Base-by-base conservation (phyloP, 2,329 filamentous ascomycete genomes). In the Colletotrichum tropicicola region DNA sequence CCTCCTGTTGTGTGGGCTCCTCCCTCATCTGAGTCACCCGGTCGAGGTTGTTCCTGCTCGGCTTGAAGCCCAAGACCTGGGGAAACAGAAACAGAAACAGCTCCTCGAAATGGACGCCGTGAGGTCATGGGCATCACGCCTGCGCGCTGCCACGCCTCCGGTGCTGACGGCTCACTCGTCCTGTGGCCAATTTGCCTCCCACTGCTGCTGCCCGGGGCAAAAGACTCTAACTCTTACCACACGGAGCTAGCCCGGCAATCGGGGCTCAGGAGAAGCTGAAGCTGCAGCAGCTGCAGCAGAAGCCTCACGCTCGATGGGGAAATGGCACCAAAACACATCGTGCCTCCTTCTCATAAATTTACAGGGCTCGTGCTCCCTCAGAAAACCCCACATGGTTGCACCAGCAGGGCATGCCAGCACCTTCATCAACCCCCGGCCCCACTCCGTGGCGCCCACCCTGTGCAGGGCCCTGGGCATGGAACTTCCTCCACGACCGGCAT, bases 321-420 rank as follows among this genome's bases (percentile, higher is more conserved):
- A 39, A 48, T 37, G 9, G 23, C 49, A 45, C 57, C 49, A 55
- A 55, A 54, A 61, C 59, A 32, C 8, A 28, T 41, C 49, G 35
- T 55, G 27, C 49, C 57, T 43, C 61, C 57, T 61, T 35, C 43
- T 44, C 51, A 54, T 55, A 49, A 61, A 45, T 49, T 49, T 43
- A 27, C 56, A 55, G 56, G 49, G 61, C 49, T 48, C 43, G 49
- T 65, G 61, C 48, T 65, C 43, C 35, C 49, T 65, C 49, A 39
- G 13, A 55, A 49, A 17, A 37, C 49, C 57, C 57, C 57, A 61
- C 57, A 55, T 65, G 19, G 57, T 49, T 51, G 61, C 57, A 30
- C 43, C 48, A 49, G 49, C 43, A 25, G 37, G 28, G 13, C 37
- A 35, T 35, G 32, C 32, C 32, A 35, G 32, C 32, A 35, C 32